Evolutionary conservation across 352 stramenopile genomes (phyloP), one percentile per base, ranked within the genome.

Genomic region (Phytophthora ramorum): DNA sequence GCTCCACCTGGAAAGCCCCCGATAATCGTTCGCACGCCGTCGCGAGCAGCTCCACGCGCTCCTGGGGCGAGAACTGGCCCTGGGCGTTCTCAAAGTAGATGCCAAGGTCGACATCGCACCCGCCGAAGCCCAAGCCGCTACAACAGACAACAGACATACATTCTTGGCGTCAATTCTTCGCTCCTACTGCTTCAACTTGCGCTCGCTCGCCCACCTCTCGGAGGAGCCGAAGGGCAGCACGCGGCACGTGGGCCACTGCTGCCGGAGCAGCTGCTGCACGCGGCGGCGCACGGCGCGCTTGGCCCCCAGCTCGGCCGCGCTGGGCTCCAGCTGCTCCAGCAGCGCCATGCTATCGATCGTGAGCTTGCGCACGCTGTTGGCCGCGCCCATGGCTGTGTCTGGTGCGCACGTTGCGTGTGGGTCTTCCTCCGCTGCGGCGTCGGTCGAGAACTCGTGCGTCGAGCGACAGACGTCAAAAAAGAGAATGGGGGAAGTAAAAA

Each of bases 291-390:
- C 70, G 7, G 79, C 71, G 40, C 45, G 60, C 61, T 95, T 93
- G 62, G 66, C 60, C 44, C 65, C 63, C 52, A 78, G 45, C 58
- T 95, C 87, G 20, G 48, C 47, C 8, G 66, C 55, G 51, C 83
- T 93, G 47, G 87, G 85, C 73, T 95, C 85, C n/a, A 95, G 76
- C 59, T 86, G 84, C 68, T 95, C 87, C 26, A 93, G 69, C 69
- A 95, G 63, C 58, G 80, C 79, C 54, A 93, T 84, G 67, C 78
- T 88, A 46, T 95, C 85, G 57, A 95, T 72, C 60, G 85, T 92
- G 63, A 93, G 84, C 63, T 91, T 91, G 57, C 82, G 78, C 54
- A 90, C 83, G 64, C 85, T 95, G 63, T 88, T 93, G 53, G 75
- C 81, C 17, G 87, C 87, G 28, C 87, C 87, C 87, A 95, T 95